Evolutionary conservation across 1,139 yeast species (phyloP).

Genomic region (Debaryomyces sp.): DNA sequence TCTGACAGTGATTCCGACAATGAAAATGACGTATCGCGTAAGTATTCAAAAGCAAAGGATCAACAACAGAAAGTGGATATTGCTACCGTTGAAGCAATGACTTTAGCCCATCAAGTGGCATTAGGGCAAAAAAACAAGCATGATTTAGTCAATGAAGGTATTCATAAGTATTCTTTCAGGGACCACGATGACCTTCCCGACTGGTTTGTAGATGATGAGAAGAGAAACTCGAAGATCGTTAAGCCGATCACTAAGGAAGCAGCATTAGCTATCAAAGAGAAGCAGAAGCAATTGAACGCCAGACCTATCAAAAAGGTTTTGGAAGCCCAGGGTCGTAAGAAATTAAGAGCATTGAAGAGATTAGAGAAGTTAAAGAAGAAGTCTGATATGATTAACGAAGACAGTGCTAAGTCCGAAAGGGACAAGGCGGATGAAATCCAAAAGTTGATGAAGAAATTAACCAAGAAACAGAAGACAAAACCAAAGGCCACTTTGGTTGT

Average conservation of each 20-base stretch:
- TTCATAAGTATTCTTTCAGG: constrained; percentile 87
- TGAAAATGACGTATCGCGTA: constrained; percentile 36
- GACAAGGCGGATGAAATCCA: constrained; percentile 95
- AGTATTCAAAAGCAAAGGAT: constrained; percentile 37
- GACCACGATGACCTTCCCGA: constrained; percentile 90
- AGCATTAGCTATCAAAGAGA: constrained; percentile 86
- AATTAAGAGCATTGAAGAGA: constrained; percentile 87
- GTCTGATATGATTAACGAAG: constrained; percentile 89
- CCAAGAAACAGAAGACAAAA: constrained; percentile 73
- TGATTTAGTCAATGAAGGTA: constrained; percentile 87
- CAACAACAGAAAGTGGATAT: constrained; percentile 72
- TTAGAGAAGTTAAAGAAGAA: constrained; percentile 92
- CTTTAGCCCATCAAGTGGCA: constrained; percentile 94
- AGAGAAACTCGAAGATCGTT: constrained; percentile 77
- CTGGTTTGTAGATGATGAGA: constrained; percentile 95
- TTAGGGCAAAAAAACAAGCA: constrained; percentile 82
- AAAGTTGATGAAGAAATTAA: constrained; percentile 78
- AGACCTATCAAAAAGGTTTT: constrained; percentile 97
- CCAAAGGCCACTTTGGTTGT: constrained; percentile 89
- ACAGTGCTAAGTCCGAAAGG: constrained; percentile 80
- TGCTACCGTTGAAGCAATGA: constrained; percentile 97
- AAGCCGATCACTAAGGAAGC: constrained; percentile 98
- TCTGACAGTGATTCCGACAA: constrained; percentile 52
- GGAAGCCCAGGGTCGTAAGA: constrained; percentile 98
- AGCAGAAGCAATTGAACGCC: constrained; percentile 87